Percentiles rank a stretch among this genome's conserved stretches.
Evolutionary conservation across 1,139 yeast species (phyloP).

Genomic region (Ogataea hybrid): DNA sequence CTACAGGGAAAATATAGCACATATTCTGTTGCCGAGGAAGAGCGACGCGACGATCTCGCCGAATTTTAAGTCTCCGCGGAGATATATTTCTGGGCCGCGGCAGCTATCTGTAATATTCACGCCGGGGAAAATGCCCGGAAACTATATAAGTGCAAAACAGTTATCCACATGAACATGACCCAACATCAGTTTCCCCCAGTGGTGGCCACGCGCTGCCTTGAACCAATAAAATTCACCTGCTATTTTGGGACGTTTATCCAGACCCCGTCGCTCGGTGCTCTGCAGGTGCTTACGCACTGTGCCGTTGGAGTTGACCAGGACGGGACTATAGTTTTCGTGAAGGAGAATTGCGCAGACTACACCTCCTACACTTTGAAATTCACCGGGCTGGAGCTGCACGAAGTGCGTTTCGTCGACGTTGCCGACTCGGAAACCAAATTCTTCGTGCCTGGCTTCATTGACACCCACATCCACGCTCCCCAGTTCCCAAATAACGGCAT

Average conservation of each 20-base stretch:
- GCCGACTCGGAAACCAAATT: slow-evolving; percentile 39
- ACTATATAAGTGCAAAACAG: neutral
- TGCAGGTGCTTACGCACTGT: slow-evolving; percentile 49
- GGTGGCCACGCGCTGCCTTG: slow-evolving; percentile 20
- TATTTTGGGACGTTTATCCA: slow-evolving; percentile 59
- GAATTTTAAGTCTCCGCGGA: neutral
- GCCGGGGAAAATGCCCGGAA: neutral
- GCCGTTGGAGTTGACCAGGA: slow-evolving; percentile 50
- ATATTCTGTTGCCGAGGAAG: slow-evolving; percentile 1
- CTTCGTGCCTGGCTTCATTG: slow-evolving; percentile 89
- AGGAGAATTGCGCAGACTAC: slow-evolving; percentile 26
- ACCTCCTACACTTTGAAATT: slow-evolving; percentile 21
- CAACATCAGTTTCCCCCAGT: slow-evolving; percentile 14
- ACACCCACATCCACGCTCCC: slow-evolving; percentile 95
- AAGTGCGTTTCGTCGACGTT: slow-evolving; percentile 30
- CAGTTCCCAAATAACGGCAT: slow-evolving; percentile 95
- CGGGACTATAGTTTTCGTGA: slow-evolving; percentile 48
- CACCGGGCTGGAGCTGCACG: slow-evolving; percentile 16
- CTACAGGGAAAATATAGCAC: neutral
- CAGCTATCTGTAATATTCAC: neutral
- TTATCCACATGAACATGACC: slow-evolving; percentile 9
- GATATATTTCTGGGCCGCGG: slow-evolving; percentile 1
- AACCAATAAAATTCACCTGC: slow-evolving; percentile 28
- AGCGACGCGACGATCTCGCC: slow-evolving; percentile 2
- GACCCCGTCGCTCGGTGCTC: slow-evolving; percentile 45